Conservation (phyloP, 768 basidiomycete genomes). For the Xerocomus spinulosus region DNA sequence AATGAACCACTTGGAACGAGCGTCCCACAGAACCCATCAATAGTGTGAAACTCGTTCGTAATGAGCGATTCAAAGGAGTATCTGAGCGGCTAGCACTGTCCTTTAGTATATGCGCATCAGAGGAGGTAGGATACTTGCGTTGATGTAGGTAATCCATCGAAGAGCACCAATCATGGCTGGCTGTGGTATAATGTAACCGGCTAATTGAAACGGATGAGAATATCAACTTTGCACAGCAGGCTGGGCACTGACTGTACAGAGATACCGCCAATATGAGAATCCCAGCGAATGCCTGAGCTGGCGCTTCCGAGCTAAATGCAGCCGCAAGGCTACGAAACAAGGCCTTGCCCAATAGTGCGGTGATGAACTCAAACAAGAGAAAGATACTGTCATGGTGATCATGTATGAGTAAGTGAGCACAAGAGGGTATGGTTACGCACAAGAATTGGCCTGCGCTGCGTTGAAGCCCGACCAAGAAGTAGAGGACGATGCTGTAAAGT, state of each 20-base stretch:
- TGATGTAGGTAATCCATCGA: conserved; percentile 62
- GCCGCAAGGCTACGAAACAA: conserved; percentile 72
- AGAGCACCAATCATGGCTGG: conserved; percentile 65
- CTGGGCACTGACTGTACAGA: conserved; percentile 36
- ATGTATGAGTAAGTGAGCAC: conserved; percentile 8
- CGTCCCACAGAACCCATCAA: conserved; percentile 55
- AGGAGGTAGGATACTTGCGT: conserved; percentile 43
- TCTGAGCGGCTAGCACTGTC: conserved; percentile 47
- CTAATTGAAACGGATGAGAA: conserved; percentile 6
- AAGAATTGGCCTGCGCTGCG: conserved; percentile 57
- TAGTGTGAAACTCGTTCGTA: conserved; percentile 75
- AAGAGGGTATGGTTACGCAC: conserved; percentile 36
- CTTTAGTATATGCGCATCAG: not conserved
- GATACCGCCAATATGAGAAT: conserved; percentile 48
- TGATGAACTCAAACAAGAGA: conserved; percentile 52
- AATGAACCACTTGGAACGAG: conserved; percentile 61
- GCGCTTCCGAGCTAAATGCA: conserved; percentile 51
- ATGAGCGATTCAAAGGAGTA: conserved; percentile 63
- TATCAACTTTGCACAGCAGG: not conserved
- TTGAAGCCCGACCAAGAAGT: conserved; percentile 61
- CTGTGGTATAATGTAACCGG: conserved; percentile 57
- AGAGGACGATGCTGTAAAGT: conserved; percentile 42
- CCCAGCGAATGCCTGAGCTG: conserved; percentile 59
- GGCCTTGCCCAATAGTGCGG: conserved; percentile 64
- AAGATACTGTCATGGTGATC: conserved; percentile 39